A percentile compares a stretch with the other conserved stretches of the same genome.
Conservation (phyloP, 306 rosid species). For the Lathyrus aphaca region DNA sequence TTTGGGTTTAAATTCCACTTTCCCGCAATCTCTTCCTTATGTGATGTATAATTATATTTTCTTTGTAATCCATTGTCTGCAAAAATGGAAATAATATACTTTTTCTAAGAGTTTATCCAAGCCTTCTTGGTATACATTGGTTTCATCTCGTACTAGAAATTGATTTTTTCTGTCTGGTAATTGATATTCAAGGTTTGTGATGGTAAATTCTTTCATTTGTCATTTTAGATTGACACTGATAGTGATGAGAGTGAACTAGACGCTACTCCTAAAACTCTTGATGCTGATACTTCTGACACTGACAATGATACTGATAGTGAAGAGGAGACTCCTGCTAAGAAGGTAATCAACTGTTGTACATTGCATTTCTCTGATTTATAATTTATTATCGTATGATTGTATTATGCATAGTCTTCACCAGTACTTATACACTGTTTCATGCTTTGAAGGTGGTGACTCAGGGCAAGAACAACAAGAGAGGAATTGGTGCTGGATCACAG, state of each 20-base stretch:
- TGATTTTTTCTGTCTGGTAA: neutral
- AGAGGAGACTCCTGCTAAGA: conserved; percentile 54
- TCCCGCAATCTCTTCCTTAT: too few species aligned
- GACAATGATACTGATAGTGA: conserved; percentile 36
- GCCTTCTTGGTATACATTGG: neutral
- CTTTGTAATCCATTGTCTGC: neutral
- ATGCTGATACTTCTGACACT: conserved; percentile 8
- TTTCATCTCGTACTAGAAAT: neutral
- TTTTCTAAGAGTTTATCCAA: neutral
- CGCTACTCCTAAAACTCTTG: too few species aligned
- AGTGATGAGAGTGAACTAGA: neutral
- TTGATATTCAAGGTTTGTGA: neutral
- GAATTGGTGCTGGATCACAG: conserved; percentile 53
- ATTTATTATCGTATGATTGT: conserved; percentile 7
- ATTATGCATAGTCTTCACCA: neutral
- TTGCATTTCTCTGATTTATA: neutral
- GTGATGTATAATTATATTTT: conserved; percentile 5
- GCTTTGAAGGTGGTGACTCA: conserved; percentile 42
- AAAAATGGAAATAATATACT: neutral
- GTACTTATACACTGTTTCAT: neutral
- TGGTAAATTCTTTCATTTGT: conserved; percentile 5
- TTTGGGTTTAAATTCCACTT: too few species aligned
- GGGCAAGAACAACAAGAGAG: conserved; percentile 79
- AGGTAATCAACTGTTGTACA: conserved; percentile 48
- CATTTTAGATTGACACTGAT: conserved; percentile 46